phyloP scores from a whole-genome alignment of 345 rosid species.

The Cardamine resedifolia region DNA sequence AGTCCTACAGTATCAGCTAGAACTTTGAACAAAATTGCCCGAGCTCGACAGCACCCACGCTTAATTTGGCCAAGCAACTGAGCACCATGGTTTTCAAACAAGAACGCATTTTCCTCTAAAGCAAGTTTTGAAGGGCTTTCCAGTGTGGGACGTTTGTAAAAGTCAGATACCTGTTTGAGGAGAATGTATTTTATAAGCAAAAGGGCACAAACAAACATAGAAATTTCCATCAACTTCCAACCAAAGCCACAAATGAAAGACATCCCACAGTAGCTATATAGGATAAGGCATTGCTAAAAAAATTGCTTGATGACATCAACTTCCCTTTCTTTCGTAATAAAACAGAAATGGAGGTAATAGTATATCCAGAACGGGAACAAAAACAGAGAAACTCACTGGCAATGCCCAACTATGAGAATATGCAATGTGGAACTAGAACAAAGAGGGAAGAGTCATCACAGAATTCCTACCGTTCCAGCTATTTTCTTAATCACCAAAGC shows the following conservation, averaged over 20 bases:
- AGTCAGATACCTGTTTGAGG: slow-evolving; percentile 67
- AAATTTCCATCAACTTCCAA: slow-evolving; percentile 7
- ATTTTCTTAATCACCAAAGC: slow-evolving; percentile 88
- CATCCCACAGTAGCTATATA: background rate
- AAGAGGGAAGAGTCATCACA: slow-evolving; percentile 16
- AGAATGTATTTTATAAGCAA: background rate
- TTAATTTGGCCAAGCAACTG: slow-evolving; percentile 94
- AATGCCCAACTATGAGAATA: background rate
- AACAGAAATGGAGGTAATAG: background rate
- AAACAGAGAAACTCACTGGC: background rate
- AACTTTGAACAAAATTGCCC: slow-evolving; percentile 93
- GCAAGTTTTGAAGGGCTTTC: slow-evolving; percentile 92
- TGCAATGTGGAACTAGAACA: background rate
- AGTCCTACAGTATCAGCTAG: slow-evolving; percentile 93
- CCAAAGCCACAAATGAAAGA: background rate
- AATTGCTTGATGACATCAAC: background rate
- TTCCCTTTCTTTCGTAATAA: background rate
- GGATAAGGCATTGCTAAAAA: background rate
- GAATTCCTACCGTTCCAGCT: slow-evolving; percentile 75
- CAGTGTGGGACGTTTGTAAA: slow-evolving; percentile 71
- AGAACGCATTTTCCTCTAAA: slow-evolving; percentile 60
- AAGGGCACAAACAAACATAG: background rate
- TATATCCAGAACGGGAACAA: background rate
- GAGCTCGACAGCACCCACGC: slow-evolving; percentile 88
- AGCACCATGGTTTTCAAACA: slow-evolving; percentile 73